Evolutionary conservation across 1,284 basidiomycete species (phyloP).

Genomic region (Schizophyllum commune): DNA sequence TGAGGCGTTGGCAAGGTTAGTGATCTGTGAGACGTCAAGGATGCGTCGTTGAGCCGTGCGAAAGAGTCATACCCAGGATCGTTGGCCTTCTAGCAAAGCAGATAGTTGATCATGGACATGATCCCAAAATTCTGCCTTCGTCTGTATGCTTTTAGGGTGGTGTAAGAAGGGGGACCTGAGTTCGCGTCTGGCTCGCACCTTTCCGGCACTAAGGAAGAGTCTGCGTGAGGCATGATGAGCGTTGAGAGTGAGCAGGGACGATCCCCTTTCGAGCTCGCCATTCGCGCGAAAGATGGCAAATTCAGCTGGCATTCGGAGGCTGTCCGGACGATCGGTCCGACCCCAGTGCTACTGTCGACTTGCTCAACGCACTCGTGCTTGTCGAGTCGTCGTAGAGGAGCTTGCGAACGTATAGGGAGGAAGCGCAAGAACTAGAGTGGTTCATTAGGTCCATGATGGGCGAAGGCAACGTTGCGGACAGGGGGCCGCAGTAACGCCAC

Average conservation of each 20-base stretch:
- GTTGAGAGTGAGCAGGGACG: neutral
- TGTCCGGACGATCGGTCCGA: neutral
- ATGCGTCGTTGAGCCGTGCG: neutral
- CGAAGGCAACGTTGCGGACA: neutral
- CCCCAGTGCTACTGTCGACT: no score
- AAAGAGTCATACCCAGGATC: constrained; percentile 57
- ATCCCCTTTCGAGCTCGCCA: neutral
- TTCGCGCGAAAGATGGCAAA: neutral
- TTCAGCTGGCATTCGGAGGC: neutral
- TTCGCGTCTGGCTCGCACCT: constrained; percentile 20
- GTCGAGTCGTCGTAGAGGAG: no score
- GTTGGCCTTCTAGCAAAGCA: constrained; percentile 56
- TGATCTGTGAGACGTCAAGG: constrained; percentile 40
- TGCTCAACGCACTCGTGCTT: no score
- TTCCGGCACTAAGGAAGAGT: constrained; percentile 64
- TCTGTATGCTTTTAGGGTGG: constrained; percentile 38
- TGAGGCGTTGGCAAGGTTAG: constrained; percentile 80
- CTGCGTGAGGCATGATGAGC: constrained; percentile 73
- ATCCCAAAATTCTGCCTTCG: constrained; percentile 71
- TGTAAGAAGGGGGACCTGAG: neutral
- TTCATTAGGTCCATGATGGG: neutral
- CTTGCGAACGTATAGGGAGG: no score
- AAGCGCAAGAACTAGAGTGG: no score
- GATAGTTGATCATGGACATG: constrained; percentile 63
- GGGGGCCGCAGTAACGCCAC: neutral